phyloP scores from a whole-genome alignment of 2,329 filamentous ascomycete genomes.

The Lachnellula subtilissima region DNA sequence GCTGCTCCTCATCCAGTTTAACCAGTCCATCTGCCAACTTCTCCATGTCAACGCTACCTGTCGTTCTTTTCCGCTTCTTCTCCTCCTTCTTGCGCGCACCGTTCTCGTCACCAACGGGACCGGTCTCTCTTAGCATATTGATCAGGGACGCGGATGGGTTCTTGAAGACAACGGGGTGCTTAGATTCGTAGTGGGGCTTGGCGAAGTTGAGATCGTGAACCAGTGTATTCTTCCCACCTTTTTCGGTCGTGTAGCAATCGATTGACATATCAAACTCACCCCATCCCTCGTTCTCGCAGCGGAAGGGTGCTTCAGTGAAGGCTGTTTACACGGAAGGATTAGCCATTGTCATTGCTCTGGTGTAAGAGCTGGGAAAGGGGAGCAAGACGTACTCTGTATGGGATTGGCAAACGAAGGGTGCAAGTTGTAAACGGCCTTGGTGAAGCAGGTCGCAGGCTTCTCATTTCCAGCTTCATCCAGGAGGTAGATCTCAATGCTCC shows the following conservation, averaged over 20 bases:
- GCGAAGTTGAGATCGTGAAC: constrained; percentile 91
- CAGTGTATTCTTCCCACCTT: constrained; percentile 74
- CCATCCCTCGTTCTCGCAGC: constrained; percentile 92
- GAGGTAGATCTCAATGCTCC: constrained; percentile 82
- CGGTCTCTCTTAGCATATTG: constrained; percentile 73
- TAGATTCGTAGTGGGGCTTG: constrained; percentile 73
- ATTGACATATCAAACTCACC: constrained; percentile 97
- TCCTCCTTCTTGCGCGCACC: constrained; percentile 57
- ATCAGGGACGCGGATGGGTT: constrained; percentile 88
- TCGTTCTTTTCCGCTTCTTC: constrained; percentile 70
- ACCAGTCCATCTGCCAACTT: constrained; percentile 90
- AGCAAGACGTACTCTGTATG: constrained; percentile 64
- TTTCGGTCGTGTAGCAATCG: constrained; percentile 75
- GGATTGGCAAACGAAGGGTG: constrained; percentile 91
- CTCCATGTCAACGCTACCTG: constrained; percentile 73
- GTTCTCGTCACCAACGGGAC: constrained; percentile 72
- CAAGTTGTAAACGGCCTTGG: constrained; percentile 86
- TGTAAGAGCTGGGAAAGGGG: background rate
- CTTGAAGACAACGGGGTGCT: constrained; percentile 79
- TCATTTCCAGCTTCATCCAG: constrained; percentile 83
- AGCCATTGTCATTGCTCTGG: constrained; percentile 1
- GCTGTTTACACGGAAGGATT: constrained; percentile 41
- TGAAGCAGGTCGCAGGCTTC: constrained; percentile 77
- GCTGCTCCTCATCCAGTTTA: constrained; percentile 85
- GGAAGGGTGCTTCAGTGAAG: constrained; percentile 81